Conservation (phyloP, 768 basidiomycete species). For the Phylloporus sp. region DNA sequence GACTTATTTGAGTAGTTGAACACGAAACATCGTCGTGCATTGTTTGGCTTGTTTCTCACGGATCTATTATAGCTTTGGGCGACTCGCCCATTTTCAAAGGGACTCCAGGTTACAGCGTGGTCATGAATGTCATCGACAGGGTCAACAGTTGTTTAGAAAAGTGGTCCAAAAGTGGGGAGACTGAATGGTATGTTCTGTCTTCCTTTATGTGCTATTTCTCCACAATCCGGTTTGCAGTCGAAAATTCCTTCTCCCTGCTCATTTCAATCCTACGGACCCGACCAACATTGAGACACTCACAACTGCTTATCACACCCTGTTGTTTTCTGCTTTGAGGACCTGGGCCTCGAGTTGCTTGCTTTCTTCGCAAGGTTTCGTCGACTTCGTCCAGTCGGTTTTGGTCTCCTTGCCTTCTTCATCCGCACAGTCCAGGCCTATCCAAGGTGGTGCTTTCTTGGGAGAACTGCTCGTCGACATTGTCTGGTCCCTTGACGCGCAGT, state of each 20-base stretch:
- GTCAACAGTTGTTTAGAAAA: constrained; percentile 45
- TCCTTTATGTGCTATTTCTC: constrained; percentile 14
- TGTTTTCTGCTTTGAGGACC: constrained; percentile 52
- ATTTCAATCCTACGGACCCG: constrained; percentile 53
- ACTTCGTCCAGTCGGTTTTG: constrained; percentile 61
- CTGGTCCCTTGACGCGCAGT: constrained; percentile 73
- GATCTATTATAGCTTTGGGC: too few relatives aligned
- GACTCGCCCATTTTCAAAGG: too few relatives aligned
- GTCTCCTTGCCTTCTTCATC: constrained; percentile 63
- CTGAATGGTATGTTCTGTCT: constrained; percentile 48
- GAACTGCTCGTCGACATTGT: constrained; percentile 74
- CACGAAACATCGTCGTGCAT: too few relatives aligned
- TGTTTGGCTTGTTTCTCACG: too few relatives aligned
- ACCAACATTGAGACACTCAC: constrained; percentile 52
- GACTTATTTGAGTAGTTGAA: too few relatives aligned
- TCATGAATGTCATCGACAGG: constrained; percentile 58
- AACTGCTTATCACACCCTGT: constrained; percentile 64
- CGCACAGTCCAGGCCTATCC: constrained; percentile 31
- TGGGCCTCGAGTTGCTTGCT: constrained; percentile 49
- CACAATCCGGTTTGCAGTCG: constrained; percentile 41
- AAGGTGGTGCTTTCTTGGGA: constrained; percentile 47
- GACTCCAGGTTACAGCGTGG: too few relatives aligned
- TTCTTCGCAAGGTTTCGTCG: constrained; percentile 46
- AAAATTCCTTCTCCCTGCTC: constrained; percentile 53
- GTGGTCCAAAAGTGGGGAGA: constrained; percentile 59